A percentile compares a stretch with the other conserved stretches of the same genome.
Conservation (phyloP, 179 eudicot genomes). For the Camellia oleifera region DNA sequence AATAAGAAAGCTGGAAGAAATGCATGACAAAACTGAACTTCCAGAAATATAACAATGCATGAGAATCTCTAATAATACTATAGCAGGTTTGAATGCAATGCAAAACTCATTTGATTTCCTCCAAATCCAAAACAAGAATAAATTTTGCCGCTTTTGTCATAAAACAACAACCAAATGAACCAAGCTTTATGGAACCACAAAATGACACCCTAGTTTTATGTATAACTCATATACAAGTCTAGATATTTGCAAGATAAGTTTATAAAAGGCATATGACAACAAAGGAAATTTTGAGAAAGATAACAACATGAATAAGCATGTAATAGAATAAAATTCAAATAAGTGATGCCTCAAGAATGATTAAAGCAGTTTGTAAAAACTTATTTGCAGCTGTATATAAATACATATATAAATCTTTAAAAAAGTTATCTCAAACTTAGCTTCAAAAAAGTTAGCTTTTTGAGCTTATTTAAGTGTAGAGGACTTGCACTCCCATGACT, state of each 20-base stretch:
- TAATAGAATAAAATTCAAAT: background rate
- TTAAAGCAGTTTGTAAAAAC: background rate
- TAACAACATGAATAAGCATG: conserved; percentile 2
- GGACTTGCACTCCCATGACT: conserved; percentile 1
- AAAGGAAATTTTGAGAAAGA: background rate
- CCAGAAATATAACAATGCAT: background rate
- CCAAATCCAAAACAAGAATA: background rate
- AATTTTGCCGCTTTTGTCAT: background rate
- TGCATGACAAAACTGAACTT: background rate
- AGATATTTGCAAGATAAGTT: background rate
- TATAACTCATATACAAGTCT: background rate
- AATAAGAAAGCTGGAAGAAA: background rate
- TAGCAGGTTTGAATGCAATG: background rate
- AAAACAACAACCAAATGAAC: background rate
- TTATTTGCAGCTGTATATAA: no score
- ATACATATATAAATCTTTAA: no score
- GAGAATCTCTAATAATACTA: background rate
- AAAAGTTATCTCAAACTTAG: no score
- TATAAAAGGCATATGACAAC: background rate
- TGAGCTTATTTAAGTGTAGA: background rate
- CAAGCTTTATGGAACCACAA: background rate
- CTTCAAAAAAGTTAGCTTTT: no score
- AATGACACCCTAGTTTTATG: background rate
- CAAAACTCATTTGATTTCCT: conserved; percentile 8
- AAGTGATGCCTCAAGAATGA: background rate